A percentile compares a stretch with the other conserved stretches of the same genome.
Evolutionary conservation across 148 eudicot species (phyloP).

Genomic region (Rhododendron ovatum): DNA sequence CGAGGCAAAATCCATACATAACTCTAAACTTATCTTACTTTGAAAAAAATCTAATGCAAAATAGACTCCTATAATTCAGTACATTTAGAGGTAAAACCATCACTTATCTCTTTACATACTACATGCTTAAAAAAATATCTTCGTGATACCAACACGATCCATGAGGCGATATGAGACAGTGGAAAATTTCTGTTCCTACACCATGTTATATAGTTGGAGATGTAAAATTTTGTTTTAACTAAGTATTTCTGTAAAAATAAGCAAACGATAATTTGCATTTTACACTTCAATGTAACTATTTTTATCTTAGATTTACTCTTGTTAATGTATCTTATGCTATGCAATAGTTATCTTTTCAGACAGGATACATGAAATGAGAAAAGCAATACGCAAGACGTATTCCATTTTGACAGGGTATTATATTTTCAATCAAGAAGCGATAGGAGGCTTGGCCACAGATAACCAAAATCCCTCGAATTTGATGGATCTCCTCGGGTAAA

Average conservation of each 20-base stretch:
- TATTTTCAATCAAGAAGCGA: too few species aligned
- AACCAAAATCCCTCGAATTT: not conserved
- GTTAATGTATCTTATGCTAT: not conserved
- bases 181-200: not conserved
- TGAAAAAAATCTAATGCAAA: not conserved
- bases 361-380: not conserved
- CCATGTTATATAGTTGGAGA: not conserved
- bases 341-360: not conserved
- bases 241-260: not conserved
- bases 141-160: not conserved
- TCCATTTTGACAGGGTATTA: not conserved
- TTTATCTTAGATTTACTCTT: not conserved
- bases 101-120: not conserved
- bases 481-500: not conserved
- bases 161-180: not conserved
- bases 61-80: not conserved
- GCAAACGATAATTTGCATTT: not conserved
- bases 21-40: not conserved
- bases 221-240: not conserved
- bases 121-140: not conserved
- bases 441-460: not conserved
- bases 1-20: not conserved
- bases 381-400: not conserved
- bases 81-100: not conserved
- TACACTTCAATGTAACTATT: not conserved